A percentile compares a stretch with the other conserved stretches of the same genome.
Evolutionary conservation across 306 rosid genomes (phyloP).

Genomic region (Begonia masoniana): DNA sequence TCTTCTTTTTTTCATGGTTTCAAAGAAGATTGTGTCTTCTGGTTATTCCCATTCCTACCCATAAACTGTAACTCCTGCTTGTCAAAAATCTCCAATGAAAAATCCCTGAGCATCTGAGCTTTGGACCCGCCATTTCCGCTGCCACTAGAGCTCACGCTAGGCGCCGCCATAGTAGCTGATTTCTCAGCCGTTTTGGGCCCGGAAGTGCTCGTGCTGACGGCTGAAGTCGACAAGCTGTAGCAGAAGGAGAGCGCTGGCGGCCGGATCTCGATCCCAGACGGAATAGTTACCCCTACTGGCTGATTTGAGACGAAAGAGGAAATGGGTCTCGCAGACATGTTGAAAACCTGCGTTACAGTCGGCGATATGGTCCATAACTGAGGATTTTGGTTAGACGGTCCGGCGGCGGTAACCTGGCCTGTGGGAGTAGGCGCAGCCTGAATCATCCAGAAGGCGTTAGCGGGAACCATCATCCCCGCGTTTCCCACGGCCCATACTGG

Average conservation of each 20-base stretch:
- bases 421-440: slow-evolving; percentile 12
- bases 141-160: slow-evolving; percentile 26
- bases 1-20: slow-evolving; percentile 7
- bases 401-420: slow-evolving; percentile 3
- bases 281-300: neutral
- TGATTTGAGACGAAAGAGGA: slow-evolving; percentile 16
- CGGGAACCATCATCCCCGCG: slow-evolving; percentile 37
- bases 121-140: slow-evolving; percentile 8
- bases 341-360: slow-evolving; percentile 27
- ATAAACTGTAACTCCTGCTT: slow-evolving; percentile 32
- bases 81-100: slow-evolving; percentile 28
- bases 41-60: slow-evolving; percentile 17
- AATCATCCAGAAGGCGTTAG: slow-evolving; percentile 63
- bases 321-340: slow-evolving; percentile 32
- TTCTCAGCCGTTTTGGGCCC: slow-evolving; percentile 34
- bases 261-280: neutral
- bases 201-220: slow-evolving; percentile 28
- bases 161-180: slow-evolving; percentile 49
- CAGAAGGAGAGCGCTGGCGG: neutral
- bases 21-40: slow-evolving; percentile 5
- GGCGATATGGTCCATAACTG: slow-evolving; percentile 55
- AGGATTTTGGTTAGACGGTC: slow-evolving; percentile 16
- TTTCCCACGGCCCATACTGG: slow-evolving; percentile 43
- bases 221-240: slow-evolving; percentile 13
- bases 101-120: slow-evolving; percentile 33